A percentile compares a stretch with the other conserved stretches of the same genome.
Conservation (phyloP, 2,329 filamentous ascomycete genomes). For the Exophiala mesophila region DNA sequence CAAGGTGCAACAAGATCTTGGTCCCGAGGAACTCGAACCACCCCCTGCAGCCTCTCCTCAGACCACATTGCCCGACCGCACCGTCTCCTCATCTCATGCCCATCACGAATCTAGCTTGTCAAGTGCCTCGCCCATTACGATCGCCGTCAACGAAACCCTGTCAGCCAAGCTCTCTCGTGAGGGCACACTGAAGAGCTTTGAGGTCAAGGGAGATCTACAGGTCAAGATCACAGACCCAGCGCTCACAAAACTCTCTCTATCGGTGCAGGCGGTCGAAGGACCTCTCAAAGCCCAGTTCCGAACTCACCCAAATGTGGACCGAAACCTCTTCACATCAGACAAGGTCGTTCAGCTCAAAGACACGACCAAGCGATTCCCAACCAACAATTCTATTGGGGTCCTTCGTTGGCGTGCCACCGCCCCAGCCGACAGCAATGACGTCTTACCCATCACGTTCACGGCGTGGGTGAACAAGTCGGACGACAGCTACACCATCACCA, state of each 20-base stretch:
- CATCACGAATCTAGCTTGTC: constrained; percentile 50
- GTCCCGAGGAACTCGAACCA: constrained; percentile 52
- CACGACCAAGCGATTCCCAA: constrained; percentile 78
- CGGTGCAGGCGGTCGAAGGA: constrained; percentile 68
- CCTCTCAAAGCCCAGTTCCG: constrained; percentile 67
- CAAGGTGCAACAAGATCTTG: constrained; percentile 84
- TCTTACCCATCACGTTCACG: constrained; percentile 90
- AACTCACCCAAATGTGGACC: constrained; percentile 95
- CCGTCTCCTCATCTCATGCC: constrained; percentile 39
- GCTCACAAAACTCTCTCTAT: constrained; percentile 87
- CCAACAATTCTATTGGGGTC: constrained; percentile 89
- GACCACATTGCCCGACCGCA: constrained; percentile 46
- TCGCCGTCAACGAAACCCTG: constrained; percentile 85
- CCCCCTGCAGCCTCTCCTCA: constrained; percentile 43
- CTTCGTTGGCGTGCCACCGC: constrained; percentile 86
- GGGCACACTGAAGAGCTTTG: constrained; percentile 76
- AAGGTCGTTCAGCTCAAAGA: constrained; percentile 90
- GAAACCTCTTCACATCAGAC: constrained; percentile 72
- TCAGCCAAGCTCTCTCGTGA: constrained; percentile 84
- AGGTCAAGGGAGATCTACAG: constrained; percentile 87
- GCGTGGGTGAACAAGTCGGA: constrained; percentile 94
- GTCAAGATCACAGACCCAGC: constrained; percentile 83
- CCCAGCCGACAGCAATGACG: constrained; percentile 70
- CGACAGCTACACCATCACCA: constrained; percentile 79
- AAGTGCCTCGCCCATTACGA: constrained; percentile 74